phyloP scores from a whole-genome alignment of 257 asterid genomes.

The Prunella vulgaris region DNA sequence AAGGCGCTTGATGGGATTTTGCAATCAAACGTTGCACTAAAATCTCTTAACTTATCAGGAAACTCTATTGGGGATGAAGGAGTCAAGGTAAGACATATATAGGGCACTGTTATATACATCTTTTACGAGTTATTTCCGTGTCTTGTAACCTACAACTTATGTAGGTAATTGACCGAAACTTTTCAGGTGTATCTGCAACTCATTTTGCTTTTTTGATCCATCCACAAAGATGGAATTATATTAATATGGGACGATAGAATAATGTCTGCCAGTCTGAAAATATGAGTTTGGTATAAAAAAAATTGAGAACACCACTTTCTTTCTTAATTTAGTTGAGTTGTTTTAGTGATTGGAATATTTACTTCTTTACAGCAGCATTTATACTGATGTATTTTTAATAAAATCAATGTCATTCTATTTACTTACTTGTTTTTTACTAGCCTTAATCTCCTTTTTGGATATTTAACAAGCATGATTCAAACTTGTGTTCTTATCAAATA shows the following conservation, averaged over 20 bases:
- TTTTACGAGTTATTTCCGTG: constrained; percentile 4
- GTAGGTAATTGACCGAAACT: not conserved
- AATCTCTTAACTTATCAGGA: constrained; percentile 88
- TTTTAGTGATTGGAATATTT: constrained; percentile 3
- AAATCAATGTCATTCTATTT: not conserved
- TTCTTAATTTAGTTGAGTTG: constrained; percentile 4
- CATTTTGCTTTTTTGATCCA: constrained; percentile 3
- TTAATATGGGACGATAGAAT: not conserved
- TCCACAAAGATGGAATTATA: not conserved
- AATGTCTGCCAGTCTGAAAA: not conserved
- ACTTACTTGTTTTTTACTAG: not conserved
- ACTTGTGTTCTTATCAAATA: constrained; percentile 10
- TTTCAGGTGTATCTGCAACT: not conserved
- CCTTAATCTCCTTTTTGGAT: not conserved
- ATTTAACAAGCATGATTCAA: constrained; percentile 10
- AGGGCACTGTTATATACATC: constrained; percentile 15
- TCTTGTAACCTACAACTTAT: not conserved
- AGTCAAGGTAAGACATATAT: constrained; percentile 56
- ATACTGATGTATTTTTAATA: not conserved
- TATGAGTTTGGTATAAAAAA: not conserved
- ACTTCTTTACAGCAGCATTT: not conserved
- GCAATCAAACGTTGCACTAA: constrained; percentile 77
- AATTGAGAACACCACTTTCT: not conserved
- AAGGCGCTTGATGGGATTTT: constrained; percentile 92
- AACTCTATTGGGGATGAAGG: constrained; percentile 97